Evolutionary conservation across 176 grass and related monocot species (phyloP).

Genomic region (Carex kokanica): DNA sequence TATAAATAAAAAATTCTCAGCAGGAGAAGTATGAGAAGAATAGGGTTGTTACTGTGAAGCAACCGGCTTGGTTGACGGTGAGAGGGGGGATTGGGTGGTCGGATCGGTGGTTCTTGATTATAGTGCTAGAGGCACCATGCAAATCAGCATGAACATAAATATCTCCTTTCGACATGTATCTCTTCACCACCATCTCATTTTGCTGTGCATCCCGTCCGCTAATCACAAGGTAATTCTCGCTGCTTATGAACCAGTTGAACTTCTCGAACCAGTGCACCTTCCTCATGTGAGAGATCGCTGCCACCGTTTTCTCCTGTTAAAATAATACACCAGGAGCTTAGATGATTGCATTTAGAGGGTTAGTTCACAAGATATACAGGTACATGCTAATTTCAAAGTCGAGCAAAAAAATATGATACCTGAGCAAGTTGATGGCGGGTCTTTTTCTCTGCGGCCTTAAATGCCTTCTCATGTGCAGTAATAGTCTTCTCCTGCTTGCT

Average conservation of each 20-base stretch:
- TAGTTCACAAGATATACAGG: background rate
- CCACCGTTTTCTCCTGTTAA: conserved; percentile 87
- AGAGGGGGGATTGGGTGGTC: conserved; percentile 80
- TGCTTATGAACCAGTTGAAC: conserved; percentile 99
- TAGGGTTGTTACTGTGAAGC: conserved; percentile 68
- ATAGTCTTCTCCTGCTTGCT: conserved; percentile 93
- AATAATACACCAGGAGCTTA: conserved; percentile 17
- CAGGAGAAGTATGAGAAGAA: background rate
- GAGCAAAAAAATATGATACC: conserved; percentile 35
- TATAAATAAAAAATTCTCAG: background rate
- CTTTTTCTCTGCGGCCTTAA: conserved; percentile 99
- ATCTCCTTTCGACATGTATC: conserved; percentile 99
- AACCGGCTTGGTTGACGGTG: conserved; percentile 92
- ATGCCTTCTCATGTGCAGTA: conserved; percentile 88
- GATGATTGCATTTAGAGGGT: background rate
- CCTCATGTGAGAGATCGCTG: conserved; percentile 92
- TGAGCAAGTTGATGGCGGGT: conserved; percentile 91
- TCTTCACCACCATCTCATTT: conserved; percentile 93
- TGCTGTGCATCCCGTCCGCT: conserved; percentile 96
- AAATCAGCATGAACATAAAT: conserved; percentile 96
- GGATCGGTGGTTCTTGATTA: conserved; percentile 90
- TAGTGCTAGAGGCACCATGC: conserved; percentile 94
- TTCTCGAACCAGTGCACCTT: conserved; percentile 99
- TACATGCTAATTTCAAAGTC: background rate
- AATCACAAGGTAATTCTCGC: conserved; percentile 92